A percentile compares a stretch with the other conserved stretches of the same genome.
These are phyloP conservation scores for Solanum neorickii DNA, from an alignment of 257 asterid species.

Conservation along the genomic window DNA sequence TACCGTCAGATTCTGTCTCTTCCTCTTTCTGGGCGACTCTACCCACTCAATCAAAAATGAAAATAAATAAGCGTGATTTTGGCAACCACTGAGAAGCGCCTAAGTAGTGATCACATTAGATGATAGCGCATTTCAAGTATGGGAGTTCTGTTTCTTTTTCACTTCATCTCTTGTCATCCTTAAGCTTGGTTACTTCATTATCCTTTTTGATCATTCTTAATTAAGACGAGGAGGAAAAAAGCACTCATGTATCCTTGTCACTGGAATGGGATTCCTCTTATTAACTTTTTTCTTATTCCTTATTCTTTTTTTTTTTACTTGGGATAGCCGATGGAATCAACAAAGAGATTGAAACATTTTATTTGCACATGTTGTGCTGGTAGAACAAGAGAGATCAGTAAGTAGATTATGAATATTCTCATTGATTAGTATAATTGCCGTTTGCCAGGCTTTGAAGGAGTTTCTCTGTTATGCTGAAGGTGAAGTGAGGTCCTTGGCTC, in stretches of 20 bases:
- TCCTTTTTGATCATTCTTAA: neutral
- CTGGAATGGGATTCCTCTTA: neutral
- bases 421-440: neutral
- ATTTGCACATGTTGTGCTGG: neutral
- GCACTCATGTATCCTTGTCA: neutral
- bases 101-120: neutral
- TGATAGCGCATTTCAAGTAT: neutral
- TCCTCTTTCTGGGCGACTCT: neutral
- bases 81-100: neutral
- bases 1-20: neutral
- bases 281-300: neutral
- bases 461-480: constrained; percentile 77
- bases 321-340: neutral
- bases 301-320: neutral
- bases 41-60: neutral
- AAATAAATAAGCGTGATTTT: neutral
- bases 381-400: neutral
- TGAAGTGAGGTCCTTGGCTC: constrained; percentile 86
- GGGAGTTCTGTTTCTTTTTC: neutral
- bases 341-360: neutral
- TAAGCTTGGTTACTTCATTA: neutral
- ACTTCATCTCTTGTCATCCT: neutral
- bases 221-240: neutral
- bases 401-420: neutral
- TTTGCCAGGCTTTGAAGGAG: constrained; percentile 67